Evolutionary conservation across 1,139 yeast genomes (phyloP).

Genomic region (Lodderomyces margitis): DNA sequence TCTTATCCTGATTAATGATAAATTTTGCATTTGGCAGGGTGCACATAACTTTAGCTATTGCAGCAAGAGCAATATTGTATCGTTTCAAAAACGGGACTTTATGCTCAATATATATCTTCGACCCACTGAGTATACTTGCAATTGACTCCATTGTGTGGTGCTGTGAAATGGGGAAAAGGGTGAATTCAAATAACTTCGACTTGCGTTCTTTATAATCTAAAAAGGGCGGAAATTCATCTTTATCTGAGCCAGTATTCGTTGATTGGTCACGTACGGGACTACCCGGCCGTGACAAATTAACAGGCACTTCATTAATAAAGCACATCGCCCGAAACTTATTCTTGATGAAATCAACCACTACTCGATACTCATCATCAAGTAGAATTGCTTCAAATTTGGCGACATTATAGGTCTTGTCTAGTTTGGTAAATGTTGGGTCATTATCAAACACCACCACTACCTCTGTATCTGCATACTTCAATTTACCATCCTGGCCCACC

Average conservation of each 20-base stretch:
- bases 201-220: constrained; percentile 25
- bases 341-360: constrained; percentile 60
- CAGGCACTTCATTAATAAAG: constrained; percentile 50
- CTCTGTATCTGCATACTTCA: constrained; percentile 18
- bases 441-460: neutral
- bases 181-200: constrained; percentile 37
- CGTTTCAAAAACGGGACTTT: constrained; percentile 16
- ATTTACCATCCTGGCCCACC: constrained; percentile 20
- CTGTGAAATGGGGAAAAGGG: constrained; percentile 41
- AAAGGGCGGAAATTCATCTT: constrained; percentile 24
- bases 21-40: constrained; percentile 14
- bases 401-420: constrained; percentile 55
- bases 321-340: constrained; percentile 63
- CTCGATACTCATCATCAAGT: constrained; percentile 54
- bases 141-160: constrained; percentile 42
- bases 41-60: constrained; percentile 18
- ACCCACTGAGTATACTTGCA: constrained; percentile 20
- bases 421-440: constrained; percentile 22
- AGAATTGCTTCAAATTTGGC: constrained; percentile 38
- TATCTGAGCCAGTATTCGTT: neutral
- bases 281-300: constrained; percentile 18
- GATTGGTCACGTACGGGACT: constrained; percentile 19
- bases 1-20: constrained; percentile 30
- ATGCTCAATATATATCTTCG: constrained; percentile 56
- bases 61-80: constrained; percentile 21